These are phyloP conservation scores for Trichoderma aggressivum DNA, from an alignment of 2,329 filamentous ascomycete species.

Conservation along the genomic window DNA sequence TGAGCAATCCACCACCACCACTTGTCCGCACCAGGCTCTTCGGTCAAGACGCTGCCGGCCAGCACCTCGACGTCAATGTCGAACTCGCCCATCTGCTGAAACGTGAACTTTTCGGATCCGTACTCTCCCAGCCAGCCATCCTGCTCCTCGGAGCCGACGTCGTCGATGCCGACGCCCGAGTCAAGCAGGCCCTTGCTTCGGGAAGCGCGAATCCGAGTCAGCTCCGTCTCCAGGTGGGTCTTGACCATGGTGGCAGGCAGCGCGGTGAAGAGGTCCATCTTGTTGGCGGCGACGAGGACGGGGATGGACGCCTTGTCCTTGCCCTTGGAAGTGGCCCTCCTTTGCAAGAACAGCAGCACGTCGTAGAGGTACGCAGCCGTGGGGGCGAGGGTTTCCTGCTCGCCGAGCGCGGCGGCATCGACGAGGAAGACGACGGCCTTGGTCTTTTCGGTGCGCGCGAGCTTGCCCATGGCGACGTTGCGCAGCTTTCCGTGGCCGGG, in stretches of 20 bases:
- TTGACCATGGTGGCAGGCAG: slow-evolving; percentile 75
- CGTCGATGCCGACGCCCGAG: slow-evolving; percentile 68
- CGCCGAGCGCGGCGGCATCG: slow-evolving; percentile 70
- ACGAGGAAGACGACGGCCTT: slow-evolving; percentile 80
- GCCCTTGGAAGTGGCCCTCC: slow-evolving; percentile 51
- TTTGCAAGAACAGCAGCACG: slow-evolving; percentile 77
- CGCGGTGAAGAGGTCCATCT: slow-evolving; percentile 92
- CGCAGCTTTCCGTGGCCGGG: slow-evolving; percentile 95
- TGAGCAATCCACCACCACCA: slow-evolving; percentile 92
- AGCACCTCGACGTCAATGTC: slow-evolving; percentile 74
- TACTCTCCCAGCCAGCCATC: slow-evolving; percentile 83
- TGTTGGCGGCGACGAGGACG: slow-evolving; percentile 87
- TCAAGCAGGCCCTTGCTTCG: slow-evolving; percentile 79
- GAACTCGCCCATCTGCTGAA: slow-evolving; percentile 78
- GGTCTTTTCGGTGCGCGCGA: slow-evolving; percentile 48
- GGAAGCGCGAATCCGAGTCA: slow-evolving; percentile 72
- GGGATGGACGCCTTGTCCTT: slow-evolving; percentile 51
- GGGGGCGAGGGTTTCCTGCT: slow-evolving; percentile 61
- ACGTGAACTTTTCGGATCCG: slow-evolving; percentile 72
- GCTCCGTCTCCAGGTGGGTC: slow-evolving; percentile 72
- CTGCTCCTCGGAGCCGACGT: slow-evolving; percentile 62
- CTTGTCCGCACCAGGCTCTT: slow-evolving; percentile 68
- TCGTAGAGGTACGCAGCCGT: slow-evolving; percentile 87
- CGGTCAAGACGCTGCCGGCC: slow-evolving; percentile 66
- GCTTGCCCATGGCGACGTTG: slow-evolving; percentile 57